Percentiles rank a stretch among this genome's conserved stretches.
Evolutionary conservation across 805 yeast genomes (phyloP).

Genomic region (Ogataea saltuana): DNA sequence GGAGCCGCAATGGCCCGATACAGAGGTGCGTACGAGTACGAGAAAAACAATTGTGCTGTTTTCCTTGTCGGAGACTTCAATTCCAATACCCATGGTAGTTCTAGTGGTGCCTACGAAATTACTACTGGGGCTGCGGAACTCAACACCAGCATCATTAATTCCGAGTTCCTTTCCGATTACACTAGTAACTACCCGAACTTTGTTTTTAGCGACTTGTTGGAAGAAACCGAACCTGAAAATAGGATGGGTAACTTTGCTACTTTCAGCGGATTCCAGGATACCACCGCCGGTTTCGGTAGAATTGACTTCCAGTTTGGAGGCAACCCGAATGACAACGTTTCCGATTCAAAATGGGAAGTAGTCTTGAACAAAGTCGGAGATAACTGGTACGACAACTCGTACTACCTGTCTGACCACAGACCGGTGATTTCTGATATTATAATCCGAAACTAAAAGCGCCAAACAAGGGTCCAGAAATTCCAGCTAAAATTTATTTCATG

Average conservation of each 20-base stretch:
- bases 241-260: slow-evolving; percentile 40
- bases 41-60: slow-evolving; percentile 36
- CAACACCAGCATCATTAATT: slow-evolving; percentile 15
- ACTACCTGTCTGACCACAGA: slow-evolving; percentile 48
- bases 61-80: slow-evolving; percentile 61
- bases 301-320: slow-evolving; percentile 44
- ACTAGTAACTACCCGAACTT: slow-evolving; percentile 22
- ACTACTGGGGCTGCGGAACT: slow-evolving; percentile 27
- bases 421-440: slow-evolving; percentile 40
- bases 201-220: slow-evolving; percentile 32
- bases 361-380: slow-evolving; percentile 37
- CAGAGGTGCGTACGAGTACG: slow-evolving; percentile 40
- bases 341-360: slow-evolving; percentile 25
- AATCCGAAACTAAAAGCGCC: too few species aligned
- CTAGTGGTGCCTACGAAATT: slow-evolving; percentile 36
- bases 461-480: too few species aligned
- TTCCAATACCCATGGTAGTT: slow-evolving; percentile 44
- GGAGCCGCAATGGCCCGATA: slow-evolving; percentile 44
- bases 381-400: slow-evolving; percentile 38
- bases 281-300: slow-evolving; percentile 26
- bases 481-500: too few species aligned
- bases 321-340: slow-evolving; percentile 17
- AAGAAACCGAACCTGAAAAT: slow-evolving; percentile 24
- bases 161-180: slow-evolving; percentile 27
- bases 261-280: slow-evolving; percentile 41